These are phyloP conservation scores for Diaporthe amygdali DNA, from an alignment of 2,329 filamentous ascomycete genomes.

Conservation along the genomic window DNA sequence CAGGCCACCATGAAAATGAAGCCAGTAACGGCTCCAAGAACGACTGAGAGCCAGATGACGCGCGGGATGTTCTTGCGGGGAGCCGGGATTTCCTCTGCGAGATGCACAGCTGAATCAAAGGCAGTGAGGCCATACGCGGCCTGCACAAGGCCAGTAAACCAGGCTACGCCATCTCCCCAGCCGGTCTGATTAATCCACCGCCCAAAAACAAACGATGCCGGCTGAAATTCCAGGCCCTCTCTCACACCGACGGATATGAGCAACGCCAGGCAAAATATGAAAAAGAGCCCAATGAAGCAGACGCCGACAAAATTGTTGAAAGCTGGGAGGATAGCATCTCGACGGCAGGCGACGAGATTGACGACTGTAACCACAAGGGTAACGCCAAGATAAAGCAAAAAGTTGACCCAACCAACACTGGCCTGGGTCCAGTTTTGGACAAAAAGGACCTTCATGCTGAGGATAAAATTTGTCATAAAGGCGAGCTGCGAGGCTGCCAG, in stretches of 20 bases:
- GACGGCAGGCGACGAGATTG: background rate
- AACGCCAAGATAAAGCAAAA: background rate
- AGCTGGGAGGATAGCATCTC: background rate
- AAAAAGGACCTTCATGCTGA: background rate
- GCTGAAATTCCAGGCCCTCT: background rate
- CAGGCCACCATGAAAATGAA: background rate
- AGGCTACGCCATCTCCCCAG: conserved; percentile 7
- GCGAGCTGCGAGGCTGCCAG: background rate
- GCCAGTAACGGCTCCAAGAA: background rate
- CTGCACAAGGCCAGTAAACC: background rate
- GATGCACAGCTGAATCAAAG: background rate
- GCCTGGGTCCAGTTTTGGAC: background rate
- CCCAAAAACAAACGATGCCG: background rate
- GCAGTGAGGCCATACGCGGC: background rate
- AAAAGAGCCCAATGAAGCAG: background rate
- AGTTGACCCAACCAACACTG: background rate
- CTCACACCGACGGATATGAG: background rate
- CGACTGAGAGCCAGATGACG: conserved; percentile 21
- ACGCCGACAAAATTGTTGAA: conserved; percentile 1
- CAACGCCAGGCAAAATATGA: background rate
- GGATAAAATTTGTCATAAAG: background rate
- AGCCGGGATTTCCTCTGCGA: conserved; percentile 6
- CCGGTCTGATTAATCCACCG: background rate
- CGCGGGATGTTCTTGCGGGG: background rate
- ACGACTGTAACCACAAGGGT: background rate